Conservation (phyloP, 345 rosid genomes). For the Populus nigra region DNA sequence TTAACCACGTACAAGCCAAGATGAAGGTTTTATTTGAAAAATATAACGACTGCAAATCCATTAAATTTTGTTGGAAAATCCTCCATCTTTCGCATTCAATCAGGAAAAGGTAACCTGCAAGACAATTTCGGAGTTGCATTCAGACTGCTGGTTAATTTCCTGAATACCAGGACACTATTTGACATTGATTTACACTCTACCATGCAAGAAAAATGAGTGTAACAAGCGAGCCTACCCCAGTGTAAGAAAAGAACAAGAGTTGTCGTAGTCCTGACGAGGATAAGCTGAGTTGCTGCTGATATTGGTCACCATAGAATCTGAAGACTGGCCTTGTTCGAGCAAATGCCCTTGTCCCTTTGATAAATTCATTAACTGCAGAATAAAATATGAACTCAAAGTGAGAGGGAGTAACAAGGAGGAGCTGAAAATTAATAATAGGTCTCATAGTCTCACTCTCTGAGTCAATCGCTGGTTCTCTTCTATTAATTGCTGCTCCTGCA, state of each 20-base stretch:
- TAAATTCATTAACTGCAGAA: neutral
- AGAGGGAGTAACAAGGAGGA: neutral
- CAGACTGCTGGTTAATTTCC: neutral
- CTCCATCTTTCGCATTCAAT: conserved; percentile 2
- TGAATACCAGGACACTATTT: too few relatives aligned
- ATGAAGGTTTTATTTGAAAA: neutral
- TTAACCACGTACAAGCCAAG: neutral
- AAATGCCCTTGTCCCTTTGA: neutral
- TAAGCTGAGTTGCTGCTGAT: neutral
- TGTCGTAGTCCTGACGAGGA: neutral
- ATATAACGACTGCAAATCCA: neutral
- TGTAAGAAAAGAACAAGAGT: neutral
- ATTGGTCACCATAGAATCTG: neutral
- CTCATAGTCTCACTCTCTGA: conserved; percentile 16
- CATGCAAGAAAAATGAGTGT: neutral
- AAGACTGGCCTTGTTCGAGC: neutral
- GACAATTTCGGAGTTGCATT: neutral
- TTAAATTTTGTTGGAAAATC: neutral
- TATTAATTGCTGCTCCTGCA: conserved; percentile 26
- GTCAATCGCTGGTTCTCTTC: conserved; percentile 34
- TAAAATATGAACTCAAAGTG: neutral
- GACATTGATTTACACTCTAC: too few relatives aligned
- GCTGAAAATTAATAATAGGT: neutral
- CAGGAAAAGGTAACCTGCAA: conserved; percentile 27
- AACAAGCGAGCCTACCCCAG: neutral